Percentiles rank a stretch among this genome's conserved stretches.
These are phyloP conservation scores for Fusarium sp. DNA, from an alignment of 2,329 filamentous ascomycete species.

Conservation along the genomic window DNA sequence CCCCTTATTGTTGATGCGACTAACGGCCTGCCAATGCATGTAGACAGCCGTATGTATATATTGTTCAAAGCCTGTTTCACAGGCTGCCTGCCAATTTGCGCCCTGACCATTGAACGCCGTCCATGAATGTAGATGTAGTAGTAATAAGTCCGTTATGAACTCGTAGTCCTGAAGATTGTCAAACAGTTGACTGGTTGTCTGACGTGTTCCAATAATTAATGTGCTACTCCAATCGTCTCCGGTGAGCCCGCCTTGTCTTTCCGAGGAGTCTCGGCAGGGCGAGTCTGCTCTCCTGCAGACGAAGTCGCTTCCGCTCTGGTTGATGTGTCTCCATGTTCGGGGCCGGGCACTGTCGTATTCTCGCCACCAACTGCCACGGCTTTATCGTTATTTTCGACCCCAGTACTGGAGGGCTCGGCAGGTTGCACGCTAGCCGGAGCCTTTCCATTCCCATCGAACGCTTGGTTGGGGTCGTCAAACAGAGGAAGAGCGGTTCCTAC, in stretches of 20 bases:
- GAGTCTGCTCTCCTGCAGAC: not conserved
- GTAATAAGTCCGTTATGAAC: not conserved
- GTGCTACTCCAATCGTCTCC: slow-evolving; percentile 12
- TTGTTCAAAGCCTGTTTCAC: slow-evolving; percentile 13
- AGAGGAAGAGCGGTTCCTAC: slow-evolving; percentile 6
- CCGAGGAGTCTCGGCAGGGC: not conserved
- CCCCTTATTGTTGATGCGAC: not conserved
- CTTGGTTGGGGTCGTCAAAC: not conserved
- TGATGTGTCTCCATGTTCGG: not conserved
- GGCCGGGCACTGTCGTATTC: not conserved
- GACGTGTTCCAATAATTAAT: slow-evolving; percentile 1
- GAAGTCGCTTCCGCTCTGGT: not conserved
- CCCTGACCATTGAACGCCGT: slow-evolving; percentile 25
- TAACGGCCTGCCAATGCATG: not conserved
- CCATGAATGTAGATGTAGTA: slow-evolving; percentile 4
- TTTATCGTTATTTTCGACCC: not conserved
- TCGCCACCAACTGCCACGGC: not conserved
- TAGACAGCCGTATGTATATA: slow-evolving; percentile 1
- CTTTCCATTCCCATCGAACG: not conserved
- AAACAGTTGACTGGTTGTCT: not conserved
- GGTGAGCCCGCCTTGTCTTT: not conserved
- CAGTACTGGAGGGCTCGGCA: not conserved
- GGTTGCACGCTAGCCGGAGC: not conserved
- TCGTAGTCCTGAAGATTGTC: not conserved
- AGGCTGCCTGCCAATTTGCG: slow-evolving; percentile 22